Evolutionary conservation across 2,329 filamentous ascomycete genomes (phyloP), one percentile per base, ranked within the genome.

Genomic region (Hypoxylon sp.): DNA sequence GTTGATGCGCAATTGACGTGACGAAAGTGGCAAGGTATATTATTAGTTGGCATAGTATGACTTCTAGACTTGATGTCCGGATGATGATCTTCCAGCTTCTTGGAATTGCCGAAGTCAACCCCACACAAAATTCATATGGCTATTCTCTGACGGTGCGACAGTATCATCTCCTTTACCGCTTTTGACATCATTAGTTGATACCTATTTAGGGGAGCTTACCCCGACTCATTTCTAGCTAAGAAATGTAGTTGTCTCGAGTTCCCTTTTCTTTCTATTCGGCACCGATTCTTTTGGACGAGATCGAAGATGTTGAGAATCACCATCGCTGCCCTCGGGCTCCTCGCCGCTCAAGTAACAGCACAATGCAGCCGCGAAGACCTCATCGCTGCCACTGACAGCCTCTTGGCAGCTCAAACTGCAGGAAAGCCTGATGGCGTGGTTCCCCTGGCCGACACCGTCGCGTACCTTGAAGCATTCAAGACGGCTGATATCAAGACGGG

Each of bases 381-480:
- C n/a, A 68, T 72, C 5, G 73, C 71, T 10, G 72, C 70, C 2
- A 77, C 75, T 3, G 60, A 73, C 33, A 72, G 67, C 51, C 73
- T 76, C 37, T 68, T 77, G 9, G 74, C 61, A 3, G 75, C 75
- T 17, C 75, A 77, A 65, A 75, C 71, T 10, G 71, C 65, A 0
- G 75, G 75, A 24, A 63, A 22, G 3, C 70, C 71, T 0, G 68
- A 68, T 24, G 10, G 63, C 4, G 63, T 76, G 14, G 53, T 67
- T 22, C 61, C 70, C 17, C 55, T 72, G n/a, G 70, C 56, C 31
- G 72, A 69, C 24, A 64, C 29, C 0, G 65, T 76, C 11, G 54
- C 48, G 8, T 81, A 81, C 69, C 76, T 77, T 5, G 77, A 81
- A 63, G 76, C 80, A 57, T 79, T 78, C 73, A 76, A 77, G 65